phyloP scores from a whole-genome alignment of 2,329 filamentous ascomycete species.

The Metarhizium album region DNA sequence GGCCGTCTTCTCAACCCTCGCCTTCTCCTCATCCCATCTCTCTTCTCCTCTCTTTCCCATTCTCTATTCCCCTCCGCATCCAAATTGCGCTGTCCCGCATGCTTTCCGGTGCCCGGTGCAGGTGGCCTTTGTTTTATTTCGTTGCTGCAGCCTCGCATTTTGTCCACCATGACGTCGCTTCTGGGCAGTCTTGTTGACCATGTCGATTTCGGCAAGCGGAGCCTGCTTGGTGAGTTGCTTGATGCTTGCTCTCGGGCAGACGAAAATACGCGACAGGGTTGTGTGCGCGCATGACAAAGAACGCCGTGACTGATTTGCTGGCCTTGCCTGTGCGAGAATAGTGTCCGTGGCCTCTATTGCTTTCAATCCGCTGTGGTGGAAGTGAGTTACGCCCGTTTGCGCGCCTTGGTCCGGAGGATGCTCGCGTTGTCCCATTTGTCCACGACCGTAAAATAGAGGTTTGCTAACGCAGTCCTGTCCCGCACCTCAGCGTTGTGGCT shows the following conservation, averaged over 20 bases:
- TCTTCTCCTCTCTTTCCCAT: background rate
- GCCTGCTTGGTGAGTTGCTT: constrained; percentile 48
- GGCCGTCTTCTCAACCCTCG: background rate
- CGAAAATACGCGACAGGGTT: background rate
- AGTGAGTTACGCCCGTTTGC: constrained; percentile 49
- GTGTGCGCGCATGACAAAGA: background rate
- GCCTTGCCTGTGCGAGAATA: constrained; percentile 23
- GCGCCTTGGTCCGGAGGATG: background rate
- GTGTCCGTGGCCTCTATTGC: constrained; percentile 73
- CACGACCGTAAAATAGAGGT: background rate
- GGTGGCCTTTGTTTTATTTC: background rate
- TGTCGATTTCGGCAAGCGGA: constrained; percentile 57
- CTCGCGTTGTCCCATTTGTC: background rate
- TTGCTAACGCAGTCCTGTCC: constrained; percentile 1
- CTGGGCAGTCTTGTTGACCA: constrained; percentile 45
- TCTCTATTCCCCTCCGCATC: background rate
- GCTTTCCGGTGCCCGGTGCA: background rate
- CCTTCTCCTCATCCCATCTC: background rate
- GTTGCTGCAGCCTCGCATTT: background rate
- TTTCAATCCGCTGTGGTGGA: constrained; percentile 99
- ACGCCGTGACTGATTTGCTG: constrained; percentile 4
- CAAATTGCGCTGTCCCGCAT: background rate
- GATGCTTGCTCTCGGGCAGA: background rate
- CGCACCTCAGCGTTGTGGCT: constrained; percentile 57
- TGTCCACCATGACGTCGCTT: constrained; percentile 27